phyloP scores from a whole-genome alignment of 768 basidiomycete genomes.

The Leccinum ochraceum region DNA sequence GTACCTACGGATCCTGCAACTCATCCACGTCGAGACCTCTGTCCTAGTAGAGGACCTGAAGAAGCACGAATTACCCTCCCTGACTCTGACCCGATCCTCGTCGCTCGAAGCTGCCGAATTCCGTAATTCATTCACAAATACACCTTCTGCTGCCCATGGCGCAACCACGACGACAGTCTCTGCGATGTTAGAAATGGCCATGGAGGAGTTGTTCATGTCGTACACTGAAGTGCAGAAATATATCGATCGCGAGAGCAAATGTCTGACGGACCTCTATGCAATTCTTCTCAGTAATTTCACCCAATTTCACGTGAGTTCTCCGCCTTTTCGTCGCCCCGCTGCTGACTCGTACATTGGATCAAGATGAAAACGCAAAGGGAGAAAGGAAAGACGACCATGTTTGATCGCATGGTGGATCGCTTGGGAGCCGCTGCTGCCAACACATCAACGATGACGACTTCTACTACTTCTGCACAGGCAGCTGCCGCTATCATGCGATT shows the following conservation, averaged over 20 bases:
- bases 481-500: conserved; percentile 90
- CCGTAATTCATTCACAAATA: conserved; percentile 49
- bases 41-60: conserved; percentile 89
- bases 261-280: conserved; percentile 76
- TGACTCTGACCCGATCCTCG: conserved; percentile 54
- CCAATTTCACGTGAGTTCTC: conserved; percentile 74
- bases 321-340: conserved; percentile 1
- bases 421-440: conserved; percentile 74
- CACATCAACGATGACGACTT: conserved; percentile 55
- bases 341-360: conserved; percentile 6
- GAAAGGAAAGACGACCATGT: conserved; percentile 68
- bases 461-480: conserved; percentile 78
- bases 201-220: conserved; percentile 95
- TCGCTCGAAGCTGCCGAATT: conserved; percentile 65
- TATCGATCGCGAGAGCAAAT: conserved; percentile 88
- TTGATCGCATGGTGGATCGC: conserved; percentile 90
- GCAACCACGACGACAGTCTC: conserved; percentile 54
- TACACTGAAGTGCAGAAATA: conserved; percentile 92
- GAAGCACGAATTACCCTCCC: conserved; percentile 78
- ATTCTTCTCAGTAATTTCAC: conserved; percentile 72
- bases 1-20: conserved; percentile 86
- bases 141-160: conserved; percentile 41
- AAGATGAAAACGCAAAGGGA: conserved; percentile 60
- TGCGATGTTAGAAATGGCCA: conserved; percentile 89
- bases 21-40: conserved; percentile 80